Percentiles rank a stretch among this genome's conserved stretches.
These are phyloP conservation scores for Penicillium capsulatum DNA, from an alignment of 2,329 filamentous ascomycete species.

Conservation along the genomic window DNA sequence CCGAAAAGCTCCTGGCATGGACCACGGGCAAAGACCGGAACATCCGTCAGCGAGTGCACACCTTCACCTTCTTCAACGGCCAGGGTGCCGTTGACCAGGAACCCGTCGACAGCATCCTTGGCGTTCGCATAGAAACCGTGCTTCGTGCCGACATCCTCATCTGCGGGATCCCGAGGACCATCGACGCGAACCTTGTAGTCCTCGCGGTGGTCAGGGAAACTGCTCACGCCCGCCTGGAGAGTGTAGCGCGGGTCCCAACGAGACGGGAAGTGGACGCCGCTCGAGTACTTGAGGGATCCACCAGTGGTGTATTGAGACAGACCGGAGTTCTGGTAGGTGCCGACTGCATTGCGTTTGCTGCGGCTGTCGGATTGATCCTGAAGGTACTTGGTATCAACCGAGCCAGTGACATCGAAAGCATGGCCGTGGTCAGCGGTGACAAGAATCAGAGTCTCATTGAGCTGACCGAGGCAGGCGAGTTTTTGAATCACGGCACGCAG, in stretches of 20 bases:
- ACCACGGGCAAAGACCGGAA: conserved; percentile 72
- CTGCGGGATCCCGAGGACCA: conserved; percentile 60
- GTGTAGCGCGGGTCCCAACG: conserved; percentile 85
- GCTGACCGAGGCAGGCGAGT: conserved; percentile 60
- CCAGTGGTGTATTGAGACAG: conserved; percentile 68
- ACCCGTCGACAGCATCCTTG: conserved; percentile 61
- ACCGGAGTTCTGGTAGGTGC: conserved; percentile 68
- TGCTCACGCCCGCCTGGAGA: conserved; percentile 67
- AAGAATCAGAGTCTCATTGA: conserved; percentile 72
- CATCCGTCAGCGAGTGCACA: conserved; percentile 73
- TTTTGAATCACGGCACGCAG: conserved; percentile 69
- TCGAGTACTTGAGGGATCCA: conserved; percentile 61
- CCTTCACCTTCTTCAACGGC: conserved; percentile 61
- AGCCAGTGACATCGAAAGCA: conserved; percentile 82
- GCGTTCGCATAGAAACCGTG: conserved; percentile 65
- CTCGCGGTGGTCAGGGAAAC: conserved; percentile 71
- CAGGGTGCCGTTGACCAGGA: conserved; percentile 72
- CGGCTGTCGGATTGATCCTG: conserved; percentile 61
- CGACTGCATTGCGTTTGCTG: conserved; percentile 69
- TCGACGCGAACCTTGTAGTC: conserved; percentile 67
- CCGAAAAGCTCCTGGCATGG: conserved; percentile 75
- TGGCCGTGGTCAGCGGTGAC: conserved; percentile 87
- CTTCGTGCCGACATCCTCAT: conserved; percentile 50
- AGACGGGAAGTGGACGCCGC: conserved; percentile 70
- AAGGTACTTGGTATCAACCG: conserved; percentile 75